Evolutionary conservation across 768 basidiomycete species (phyloP), one percentile per base, ranked within the genome.

Genomic region (Podaxis sp.): DNA sequence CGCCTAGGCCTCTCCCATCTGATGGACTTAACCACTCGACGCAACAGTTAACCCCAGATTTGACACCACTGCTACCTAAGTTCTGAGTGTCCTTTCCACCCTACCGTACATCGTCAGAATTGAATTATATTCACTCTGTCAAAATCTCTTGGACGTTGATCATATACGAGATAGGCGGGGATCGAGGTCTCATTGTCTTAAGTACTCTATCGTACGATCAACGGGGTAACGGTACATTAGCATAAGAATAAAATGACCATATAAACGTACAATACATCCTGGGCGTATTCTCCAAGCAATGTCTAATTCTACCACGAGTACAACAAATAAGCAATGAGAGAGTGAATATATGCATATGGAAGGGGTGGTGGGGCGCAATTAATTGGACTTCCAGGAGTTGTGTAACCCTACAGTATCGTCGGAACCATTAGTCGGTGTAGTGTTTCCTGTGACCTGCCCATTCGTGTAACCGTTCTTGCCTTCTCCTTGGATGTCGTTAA

Each of bases 21-120:
- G 90, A 89, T 0, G 96, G 96, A 58, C 81, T 82, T 66, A 96
- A 80, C 82, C 89, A 87, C 71, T 97, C 95, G 36, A 94, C 90
- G 55, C 93, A 82, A 72, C 96, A 96, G 72, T 96, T 93, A 17
- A 93, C 94, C 33, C 88, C 87, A 70, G 90, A 95, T 70, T 78
- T 77, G 46, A 84, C 68, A 67, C 86, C 88, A 67, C 87, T 92
- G 57, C 90, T 77, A 72, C 93, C 91, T 63, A 93, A 73, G 73
- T 93, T 93, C 26, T 92, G 92, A 69, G 92, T 93, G 64, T 90
- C 15, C 88, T 91, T 52, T 92, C 92, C 0, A 90, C 85, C n/a
- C 90, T 93, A 69, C 93, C 92, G 69, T 93, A 94, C 73, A 94
- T 68, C 57, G 92, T 75, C 17, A 92, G 86, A 64, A 93, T 92